Percentiles rank a stretch among this genome's conserved stretches.
Conservation (phyloP, 768 basidiomycete genomes). For the Amanita rubescens region DNA sequence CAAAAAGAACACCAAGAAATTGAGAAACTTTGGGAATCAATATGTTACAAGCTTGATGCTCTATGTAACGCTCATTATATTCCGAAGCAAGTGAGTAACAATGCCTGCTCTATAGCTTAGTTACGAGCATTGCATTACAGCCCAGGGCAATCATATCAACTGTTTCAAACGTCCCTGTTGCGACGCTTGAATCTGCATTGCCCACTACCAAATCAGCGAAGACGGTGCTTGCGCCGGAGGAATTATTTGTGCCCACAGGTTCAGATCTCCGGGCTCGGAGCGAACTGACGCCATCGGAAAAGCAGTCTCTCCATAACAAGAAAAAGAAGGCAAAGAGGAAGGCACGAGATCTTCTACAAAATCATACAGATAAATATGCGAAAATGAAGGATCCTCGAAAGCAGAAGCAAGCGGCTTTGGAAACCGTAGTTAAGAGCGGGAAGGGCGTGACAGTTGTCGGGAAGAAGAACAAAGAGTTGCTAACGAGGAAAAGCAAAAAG, state of each 20-base stretch:
- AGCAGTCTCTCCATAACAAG: conserved; percentile 60
- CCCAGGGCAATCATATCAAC: conserved; percentile 86
- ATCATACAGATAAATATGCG: conserved; percentile 56
- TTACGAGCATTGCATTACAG: conserved; percentile 30
- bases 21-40: conserved; percentile 72
- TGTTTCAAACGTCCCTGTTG: conserved; percentile 71
- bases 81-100: conserved; percentile 73
- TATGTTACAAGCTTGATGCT: conserved; percentile 86
- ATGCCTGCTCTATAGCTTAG: not conserved
- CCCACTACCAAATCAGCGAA: conserved; percentile 72
- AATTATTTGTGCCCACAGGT: conserved; percentile 62
- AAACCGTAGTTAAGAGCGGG: conserved; percentile 76
- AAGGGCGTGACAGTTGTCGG: conserved; percentile 86
- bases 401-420: conserved; percentile 79
- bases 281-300: conserved; percentile 83
- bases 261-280: conserved; percentile 55
- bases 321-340: conserved; percentile 66
- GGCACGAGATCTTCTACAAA: conserved; percentile 56
- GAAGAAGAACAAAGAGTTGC: conserved; percentile 33
- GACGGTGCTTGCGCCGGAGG: conserved; percentile 89
- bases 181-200: conserved; percentile 83
- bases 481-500: conserved; percentile 2
- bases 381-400: conserved; percentile 57
- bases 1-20: conserved; percentile 87
- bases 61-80: conserved; percentile 93